phyloP scores from a whole-genome alignment of 1,139 yeast species.

The Zygotorulaspora mrakii region DNA sequence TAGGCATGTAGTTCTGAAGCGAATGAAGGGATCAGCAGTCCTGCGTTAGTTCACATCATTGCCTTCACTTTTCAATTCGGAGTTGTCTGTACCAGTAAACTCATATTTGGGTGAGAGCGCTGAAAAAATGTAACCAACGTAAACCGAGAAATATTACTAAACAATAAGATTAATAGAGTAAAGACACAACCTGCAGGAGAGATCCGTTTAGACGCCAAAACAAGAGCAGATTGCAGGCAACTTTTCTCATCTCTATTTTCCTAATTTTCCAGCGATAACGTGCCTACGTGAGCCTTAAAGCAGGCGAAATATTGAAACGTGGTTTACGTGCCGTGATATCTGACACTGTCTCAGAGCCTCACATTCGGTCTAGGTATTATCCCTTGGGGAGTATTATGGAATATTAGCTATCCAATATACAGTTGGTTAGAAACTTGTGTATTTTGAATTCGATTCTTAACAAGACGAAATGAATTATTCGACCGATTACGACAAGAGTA shows the following conservation, averaged over 20 bases:
- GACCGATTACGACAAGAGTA: neutral
- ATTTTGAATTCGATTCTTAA: conserved; percentile 5
- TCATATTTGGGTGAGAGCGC: neutral
- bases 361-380: no score
- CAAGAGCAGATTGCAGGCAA: neutral
- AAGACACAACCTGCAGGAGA: neutral
- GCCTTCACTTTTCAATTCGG: neutral
- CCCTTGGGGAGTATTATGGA: conserved; percentile 5
- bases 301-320: neutral
- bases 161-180: neutral
- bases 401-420: neutral
- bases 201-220: no score
- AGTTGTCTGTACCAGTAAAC: neutral
- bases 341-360: neutral
- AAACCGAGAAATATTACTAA: neutral
- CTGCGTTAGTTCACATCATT: no score
- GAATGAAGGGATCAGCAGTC: no score
- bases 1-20: no score
- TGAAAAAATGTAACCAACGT: conserved; percentile 3
- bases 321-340: neutral
- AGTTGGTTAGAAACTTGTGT: conserved; percentile 1
- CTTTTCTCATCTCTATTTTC: neutral
- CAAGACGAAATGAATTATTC: neutral
- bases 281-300: neutral
- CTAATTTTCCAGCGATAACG: neutral